Evolutionary conservation across 805 yeast genomes (phyloP).

Genomic region (Saccharomycopsis javanensis): DNA sequence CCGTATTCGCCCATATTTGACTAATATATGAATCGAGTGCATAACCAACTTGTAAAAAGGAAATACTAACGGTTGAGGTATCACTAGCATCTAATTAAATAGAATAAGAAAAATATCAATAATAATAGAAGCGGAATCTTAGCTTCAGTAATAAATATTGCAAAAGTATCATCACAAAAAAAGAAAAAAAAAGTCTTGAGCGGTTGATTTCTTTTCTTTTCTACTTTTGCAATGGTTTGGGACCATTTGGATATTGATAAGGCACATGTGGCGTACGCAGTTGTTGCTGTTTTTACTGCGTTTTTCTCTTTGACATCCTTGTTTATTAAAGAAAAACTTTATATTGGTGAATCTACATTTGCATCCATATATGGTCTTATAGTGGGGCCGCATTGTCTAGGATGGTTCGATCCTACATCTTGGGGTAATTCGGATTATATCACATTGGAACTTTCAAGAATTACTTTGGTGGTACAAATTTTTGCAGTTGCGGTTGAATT

Average conservation of each 20-base stretch:
- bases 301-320: constrained; percentile 73
- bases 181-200: no score
- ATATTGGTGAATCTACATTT: constrained; percentile 86
- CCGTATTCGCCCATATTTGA: no score
- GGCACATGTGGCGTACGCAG: constrained; percentile 82
- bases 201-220: no score
- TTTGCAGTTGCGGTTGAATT: constrained; percentile 92
- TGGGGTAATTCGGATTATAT: constrained; percentile 85
- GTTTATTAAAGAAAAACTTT: constrained; percentile 71
- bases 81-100: no score
- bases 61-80: no score
- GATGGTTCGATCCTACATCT: constrained; percentile 71
- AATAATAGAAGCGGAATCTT: no score
- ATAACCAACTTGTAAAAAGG: no score
- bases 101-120: no score
- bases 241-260: constrained; percentile 30
- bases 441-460: constrained; percentile 74
- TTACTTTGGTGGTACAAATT: constrained; percentile 77
- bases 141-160: no score
- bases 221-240: neutral
- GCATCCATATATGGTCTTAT: constrained; percentile 80
- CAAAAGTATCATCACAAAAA: no score
- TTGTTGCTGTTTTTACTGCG: constrained; percentile 74
- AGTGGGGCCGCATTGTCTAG: constrained; percentile 77
- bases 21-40: no score